Percentiles rank a stretch among this genome's conserved stretches.
phyloP scores from a whole-genome alignment of 2,329 filamentous ascomycete species.

The Beauveria caledonica region DNA sequence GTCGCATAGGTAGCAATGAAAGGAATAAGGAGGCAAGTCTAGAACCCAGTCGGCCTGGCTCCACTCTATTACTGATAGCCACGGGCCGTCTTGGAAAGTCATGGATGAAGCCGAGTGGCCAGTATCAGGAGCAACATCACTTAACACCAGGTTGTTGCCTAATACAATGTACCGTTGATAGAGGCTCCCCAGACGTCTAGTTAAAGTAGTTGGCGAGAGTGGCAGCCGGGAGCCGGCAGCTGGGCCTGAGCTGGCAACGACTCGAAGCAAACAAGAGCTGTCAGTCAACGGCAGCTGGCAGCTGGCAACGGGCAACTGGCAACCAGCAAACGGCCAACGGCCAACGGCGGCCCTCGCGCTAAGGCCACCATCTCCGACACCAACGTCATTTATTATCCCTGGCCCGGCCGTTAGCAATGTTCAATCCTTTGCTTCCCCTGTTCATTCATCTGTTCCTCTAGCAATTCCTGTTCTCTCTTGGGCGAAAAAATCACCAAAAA shows the following conservation, averaged over 20 bases:
- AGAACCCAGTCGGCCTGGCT: not conserved
- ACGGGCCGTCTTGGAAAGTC: not conserved
- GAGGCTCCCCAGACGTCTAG: not conserved
- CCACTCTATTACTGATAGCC: not conserved
- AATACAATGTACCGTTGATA: not conserved
- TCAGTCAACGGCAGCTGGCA: not conserved
- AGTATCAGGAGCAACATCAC: not conserved
- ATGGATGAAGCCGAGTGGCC: not conserved
- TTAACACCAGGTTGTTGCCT: not conserved
- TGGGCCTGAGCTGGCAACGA: not conserved
- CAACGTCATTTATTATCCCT: not conserved
- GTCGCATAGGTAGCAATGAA: no score
- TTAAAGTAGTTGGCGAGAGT: no score
- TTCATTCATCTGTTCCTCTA: not conserved
- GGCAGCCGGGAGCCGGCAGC: not conserved
- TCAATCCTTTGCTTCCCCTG: not conserved
- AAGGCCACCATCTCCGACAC: not conserved
- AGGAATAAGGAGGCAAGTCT: not conserved
- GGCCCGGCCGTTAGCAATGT: not conserved
- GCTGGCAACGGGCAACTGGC: not conserved
- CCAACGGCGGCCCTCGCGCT: no score
- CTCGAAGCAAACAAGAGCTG: not conserved
- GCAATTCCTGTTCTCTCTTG: not conserved
- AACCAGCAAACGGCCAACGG: not conserved
- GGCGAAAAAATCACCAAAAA: no score